Evolutionary conservation across 352 stramenopile genomes (phyloP).

Genomic region (Phytopythium kandeliae): DNA sequence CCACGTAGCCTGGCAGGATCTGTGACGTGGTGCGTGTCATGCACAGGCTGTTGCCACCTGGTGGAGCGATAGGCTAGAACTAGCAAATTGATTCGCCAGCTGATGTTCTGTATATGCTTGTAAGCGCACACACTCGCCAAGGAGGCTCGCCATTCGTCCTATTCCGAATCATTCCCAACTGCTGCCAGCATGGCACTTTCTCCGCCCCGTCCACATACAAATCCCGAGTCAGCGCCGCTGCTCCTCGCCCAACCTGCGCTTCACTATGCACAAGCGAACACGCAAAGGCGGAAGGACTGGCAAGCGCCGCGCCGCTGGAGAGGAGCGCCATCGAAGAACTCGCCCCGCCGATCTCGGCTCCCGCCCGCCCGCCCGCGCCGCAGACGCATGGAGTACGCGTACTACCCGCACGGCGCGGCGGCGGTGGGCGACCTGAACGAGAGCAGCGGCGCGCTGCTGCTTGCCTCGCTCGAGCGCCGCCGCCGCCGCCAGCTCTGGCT

Average conservation of each 20-base stretch:
- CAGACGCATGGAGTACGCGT: conserved; percentile 5
- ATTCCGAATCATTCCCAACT: not conserved
- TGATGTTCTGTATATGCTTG: no score
- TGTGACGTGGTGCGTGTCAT: no score
- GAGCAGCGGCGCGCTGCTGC: conserved; percentile 8
- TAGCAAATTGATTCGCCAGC: no score
- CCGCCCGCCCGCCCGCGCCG: not conserved
- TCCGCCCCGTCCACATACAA: not conserved
- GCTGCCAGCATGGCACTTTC: conserved; percentile 1
- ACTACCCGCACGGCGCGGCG: conserved; percentile 6
- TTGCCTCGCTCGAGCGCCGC: conserved; percentile 4
- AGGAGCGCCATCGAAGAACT: not conserved
- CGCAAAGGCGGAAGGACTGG: no score
- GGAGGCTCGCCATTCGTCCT: no score
- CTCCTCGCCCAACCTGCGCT: not conserved
- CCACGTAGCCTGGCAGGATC: no score
- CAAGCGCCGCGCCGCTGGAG: no score
- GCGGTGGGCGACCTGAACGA: conserved; percentile 9
- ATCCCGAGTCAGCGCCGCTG: not conserved
- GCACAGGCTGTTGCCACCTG: no score
- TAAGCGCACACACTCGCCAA: no score
- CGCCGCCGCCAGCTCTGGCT: conserved; percentile 16
- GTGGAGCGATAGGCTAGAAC: no score
- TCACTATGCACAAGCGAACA: no score
- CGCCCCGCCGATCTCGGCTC: not conserved